Evolutionary conservation across 202 grass and related monocot species (phyloP).

Genomic region (Zizania palustris): DNA sequence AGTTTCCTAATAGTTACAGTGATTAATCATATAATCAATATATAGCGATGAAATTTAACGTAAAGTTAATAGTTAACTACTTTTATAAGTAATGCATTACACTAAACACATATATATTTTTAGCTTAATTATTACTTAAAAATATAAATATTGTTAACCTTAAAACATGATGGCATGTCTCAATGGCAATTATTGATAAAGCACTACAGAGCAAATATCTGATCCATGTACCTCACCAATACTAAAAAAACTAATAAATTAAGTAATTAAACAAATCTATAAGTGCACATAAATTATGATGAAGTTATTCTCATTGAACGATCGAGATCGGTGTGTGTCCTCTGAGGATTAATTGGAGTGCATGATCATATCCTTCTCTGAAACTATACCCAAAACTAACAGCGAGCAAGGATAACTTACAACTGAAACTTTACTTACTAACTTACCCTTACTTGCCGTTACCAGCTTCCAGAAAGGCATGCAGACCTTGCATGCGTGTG

Average conservation of each 20-base stretch:
- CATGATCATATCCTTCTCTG: conserved; percentile 55
- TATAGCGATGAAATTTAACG: too few species aligned
- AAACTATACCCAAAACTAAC: conserved; percentile 90
- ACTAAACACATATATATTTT: too few species aligned
- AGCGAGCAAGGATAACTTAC: conserved; percentile 49
- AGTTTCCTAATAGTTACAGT: too few species aligned
- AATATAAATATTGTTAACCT: too few species aligned
- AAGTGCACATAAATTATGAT: neutral
- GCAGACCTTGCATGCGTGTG: conserved; percentile 21
- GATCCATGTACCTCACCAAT: neutral
- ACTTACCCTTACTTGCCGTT: conserved; percentile 57
- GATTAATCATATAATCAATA: too few species aligned
- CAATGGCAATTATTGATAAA: too few species aligned
- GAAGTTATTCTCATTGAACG: conserved; percentile 39
- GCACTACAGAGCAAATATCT: too few species aligned
- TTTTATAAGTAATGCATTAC: too few species aligned
- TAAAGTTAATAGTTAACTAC: too few species aligned
- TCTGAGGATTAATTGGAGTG: conserved; percentile 39
- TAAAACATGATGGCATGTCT: too few species aligned
- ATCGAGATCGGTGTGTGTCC: conserved; percentile 23
- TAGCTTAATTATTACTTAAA: too few species aligned
- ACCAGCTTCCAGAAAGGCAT: conserved; percentile 76
- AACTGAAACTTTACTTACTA: conserved; percentile 43
- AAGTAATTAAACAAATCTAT: too few species aligned
- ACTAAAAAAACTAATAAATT: neutral